These are phyloP conservation scores for Trichoderma hamatum DNA, from an alignment of 2,329 filamentous ascomycete genomes.

Conservation along the genomic window DNA sequence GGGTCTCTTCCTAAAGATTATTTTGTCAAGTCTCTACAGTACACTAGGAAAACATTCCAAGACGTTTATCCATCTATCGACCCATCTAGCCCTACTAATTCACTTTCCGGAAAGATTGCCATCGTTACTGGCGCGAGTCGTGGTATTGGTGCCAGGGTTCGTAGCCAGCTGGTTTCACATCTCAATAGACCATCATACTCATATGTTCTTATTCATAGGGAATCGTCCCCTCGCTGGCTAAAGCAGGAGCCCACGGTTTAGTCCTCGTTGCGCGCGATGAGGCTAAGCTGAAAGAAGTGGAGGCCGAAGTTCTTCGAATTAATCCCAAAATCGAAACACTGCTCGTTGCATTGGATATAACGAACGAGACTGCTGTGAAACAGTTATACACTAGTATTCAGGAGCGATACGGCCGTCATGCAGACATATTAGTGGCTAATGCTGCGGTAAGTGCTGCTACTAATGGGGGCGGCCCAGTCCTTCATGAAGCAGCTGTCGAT, in stretches of 20 bases:
- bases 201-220: not conserved
- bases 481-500: conserved; percentile 7
- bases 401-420: not conserved
- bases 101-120: too few relatives aligned
- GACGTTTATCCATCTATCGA: too few relatives aligned
- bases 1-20: too few relatives aligned
- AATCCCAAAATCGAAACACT: not conserved
- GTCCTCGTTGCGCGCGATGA: conserved; percentile 14
- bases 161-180: not conserved
- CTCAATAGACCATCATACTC: not conserved
- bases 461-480: not conserved
- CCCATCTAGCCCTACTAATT: too few relatives aligned
- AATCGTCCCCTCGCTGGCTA: not conserved
- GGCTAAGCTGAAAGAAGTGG: conserved; percentile 3
- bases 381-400: not conserved
- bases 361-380: not conserved
- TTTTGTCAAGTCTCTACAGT: too few relatives aligned
- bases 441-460: not conserved
- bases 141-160: not conserved
- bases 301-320: not conserved
- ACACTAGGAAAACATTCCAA: too few relatives aligned
- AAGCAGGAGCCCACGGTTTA: not conserved
- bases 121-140: too few relatives aligned
- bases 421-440: not conserved
- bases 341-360: conserved; percentile 8